Evolutionary conservation across 2,329 filamentous ascomycete species (phyloP).

Genomic region (Ceratocystis cacaofunesta): DNA sequence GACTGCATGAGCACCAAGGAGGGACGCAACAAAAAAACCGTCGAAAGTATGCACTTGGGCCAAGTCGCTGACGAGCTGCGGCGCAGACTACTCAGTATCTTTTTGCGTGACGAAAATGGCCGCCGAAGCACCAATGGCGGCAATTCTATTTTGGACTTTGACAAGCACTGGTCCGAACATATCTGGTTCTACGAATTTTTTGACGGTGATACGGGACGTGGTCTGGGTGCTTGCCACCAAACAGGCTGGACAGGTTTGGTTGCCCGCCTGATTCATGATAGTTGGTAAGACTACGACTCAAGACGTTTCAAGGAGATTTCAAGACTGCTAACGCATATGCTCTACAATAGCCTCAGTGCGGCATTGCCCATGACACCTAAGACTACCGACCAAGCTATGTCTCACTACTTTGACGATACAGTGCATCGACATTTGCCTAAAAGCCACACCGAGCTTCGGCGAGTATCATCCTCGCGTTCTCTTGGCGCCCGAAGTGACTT

Average conservation of each 20-base stretch:
- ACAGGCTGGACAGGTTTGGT: conserved; percentile 94
- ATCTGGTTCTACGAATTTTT: conserved; percentile 98
- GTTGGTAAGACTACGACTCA: conserved; percentile 49
- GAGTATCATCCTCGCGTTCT: conserved; percentile 68
- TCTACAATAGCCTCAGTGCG: conserved; percentile 56
- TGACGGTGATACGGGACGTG: conserved; percentile 78
- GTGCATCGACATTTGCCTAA: conserved; percentile 36
- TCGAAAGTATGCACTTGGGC: conserved; percentile 70
- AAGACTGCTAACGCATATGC: neutral
- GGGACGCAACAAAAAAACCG: neutral
- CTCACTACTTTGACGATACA: conserved; percentile 91
- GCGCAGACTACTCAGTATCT: conserved; percentile 83
- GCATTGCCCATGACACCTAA: conserved; percentile 81
- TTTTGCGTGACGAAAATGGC: conserved; percentile 69
- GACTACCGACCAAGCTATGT: conserved; percentile 66
- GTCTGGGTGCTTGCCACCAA: conserved; percentile 83
- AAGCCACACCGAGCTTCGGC: conserved; percentile 36
- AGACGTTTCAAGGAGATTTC: neutral
- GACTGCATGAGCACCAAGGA: conserved; percentile 51
- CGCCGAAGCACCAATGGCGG: conserved; percentile 77
- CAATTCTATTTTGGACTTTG: conserved; percentile 75
- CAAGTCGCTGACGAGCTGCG: conserved; percentile 92
- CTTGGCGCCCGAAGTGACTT: conserved; percentile 77
- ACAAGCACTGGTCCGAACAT: conserved; percentile 83
- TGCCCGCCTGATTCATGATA: conserved; percentile 94